Evolutionary conservation across 2,329 filamentous ascomycete species (phyloP).

Genomic region (Paradendryphiella salina): DNA sequence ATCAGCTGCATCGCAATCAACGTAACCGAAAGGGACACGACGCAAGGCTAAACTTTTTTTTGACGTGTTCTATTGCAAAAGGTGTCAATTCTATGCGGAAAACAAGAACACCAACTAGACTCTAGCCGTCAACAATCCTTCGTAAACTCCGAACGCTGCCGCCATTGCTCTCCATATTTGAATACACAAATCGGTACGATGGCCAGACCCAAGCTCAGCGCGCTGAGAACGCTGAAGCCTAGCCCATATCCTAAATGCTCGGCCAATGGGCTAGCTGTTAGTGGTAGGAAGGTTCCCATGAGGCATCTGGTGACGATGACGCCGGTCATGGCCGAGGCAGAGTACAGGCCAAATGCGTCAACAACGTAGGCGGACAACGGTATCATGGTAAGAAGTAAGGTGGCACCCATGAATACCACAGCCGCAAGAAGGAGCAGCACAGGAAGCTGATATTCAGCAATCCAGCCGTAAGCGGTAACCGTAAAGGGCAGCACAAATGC

Average conservation of each 20-base stretch:
- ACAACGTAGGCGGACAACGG: constrained; percentile 61
- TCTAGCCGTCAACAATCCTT: constrained; percentile 20
- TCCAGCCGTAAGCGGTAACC: constrained; percentile 58
- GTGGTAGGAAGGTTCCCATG: constrained; percentile 61
- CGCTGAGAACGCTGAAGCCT: constrained; percentile 55
- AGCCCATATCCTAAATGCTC: constrained; percentile 57
- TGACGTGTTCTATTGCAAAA: too few relatives aligned
- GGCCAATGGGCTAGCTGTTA: constrained; percentile 55
- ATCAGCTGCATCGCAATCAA: too few relatives aligned
- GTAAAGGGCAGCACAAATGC: constrained; percentile 53
- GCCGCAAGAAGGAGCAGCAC: constrained; percentile 51
- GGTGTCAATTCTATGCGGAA: too few relatives aligned
- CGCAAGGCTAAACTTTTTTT: too few relatives aligned
- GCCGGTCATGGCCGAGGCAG: constrained; percentile 61
- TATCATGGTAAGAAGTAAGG: constrained; percentile 54
- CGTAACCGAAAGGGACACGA: too few relatives aligned
- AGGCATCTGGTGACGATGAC: constrained; percentile 61
- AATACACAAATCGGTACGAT: constrained; percentile 58
- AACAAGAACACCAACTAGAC: too few relatives aligned
- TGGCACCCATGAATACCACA: constrained; percentile 53
- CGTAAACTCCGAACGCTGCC: constrained; percentile 56
- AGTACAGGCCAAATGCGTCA: constrained; percentile 60
- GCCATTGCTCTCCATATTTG: constrained; percentile 57
- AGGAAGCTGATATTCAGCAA: constrained; percentile 50
- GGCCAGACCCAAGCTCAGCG: constrained; percentile 49